Evolutionary conservation across 192 early-diverging fungal species (phyloP), one percentile per base, ranked within the genome.

Genomic region (Chytriomyces sp.): DNA sequence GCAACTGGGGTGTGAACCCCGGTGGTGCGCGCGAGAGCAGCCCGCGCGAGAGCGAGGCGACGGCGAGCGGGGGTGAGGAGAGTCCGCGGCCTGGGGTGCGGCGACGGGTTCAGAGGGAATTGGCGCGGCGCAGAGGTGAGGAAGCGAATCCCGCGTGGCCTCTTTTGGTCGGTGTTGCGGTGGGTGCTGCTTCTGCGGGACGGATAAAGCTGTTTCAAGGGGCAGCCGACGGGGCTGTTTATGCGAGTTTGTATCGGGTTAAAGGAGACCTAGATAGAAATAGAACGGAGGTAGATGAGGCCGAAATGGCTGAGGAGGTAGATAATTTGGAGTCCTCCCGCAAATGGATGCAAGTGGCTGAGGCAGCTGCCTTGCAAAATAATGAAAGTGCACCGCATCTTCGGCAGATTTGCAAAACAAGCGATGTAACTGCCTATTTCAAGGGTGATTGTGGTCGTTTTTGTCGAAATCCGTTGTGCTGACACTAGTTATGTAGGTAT

Each of bases 1-100:
- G 28, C 7, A 5, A 12, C 22, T 68, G 65, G 65, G 52, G 40
- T 49, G 44, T 49, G n/a, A n/a, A n/a, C n/a, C n/a, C n/a, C n/a
- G n/a, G n/a, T n/a, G n/a, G n/a, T n/a, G n/a, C n/a, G n/a, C n/a
- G n/a, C n/a, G n/a, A n/a, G n/a, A n/a, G n/a, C n/a, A n/a, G n/a
- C n/a, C n/a, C n/a, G n/a, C n/a, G n/a, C n/a, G n/a, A n/a, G n/a
- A n/a, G n/a, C n/a, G n/a, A n/a, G n/a, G n/a, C n/a, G n/a, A n/a
- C n/a, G n/a, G n/a, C n/a, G n/a, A n/a, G n/a, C n/a, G n/a, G n/a
- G n/a, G n/a, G 44, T 49, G 44, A 22, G 1, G 44, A 14, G 3
- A 14, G 17, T 49, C 2, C 44, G 22, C 44, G 17, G 44, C 17
- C 44, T 14, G 2, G 14, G 2, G 22, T 49, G 17, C 14, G 17